Conservation (phyloP, 371 early-diverging fungal genomes). For the Rhizopus delemar region DNA sequence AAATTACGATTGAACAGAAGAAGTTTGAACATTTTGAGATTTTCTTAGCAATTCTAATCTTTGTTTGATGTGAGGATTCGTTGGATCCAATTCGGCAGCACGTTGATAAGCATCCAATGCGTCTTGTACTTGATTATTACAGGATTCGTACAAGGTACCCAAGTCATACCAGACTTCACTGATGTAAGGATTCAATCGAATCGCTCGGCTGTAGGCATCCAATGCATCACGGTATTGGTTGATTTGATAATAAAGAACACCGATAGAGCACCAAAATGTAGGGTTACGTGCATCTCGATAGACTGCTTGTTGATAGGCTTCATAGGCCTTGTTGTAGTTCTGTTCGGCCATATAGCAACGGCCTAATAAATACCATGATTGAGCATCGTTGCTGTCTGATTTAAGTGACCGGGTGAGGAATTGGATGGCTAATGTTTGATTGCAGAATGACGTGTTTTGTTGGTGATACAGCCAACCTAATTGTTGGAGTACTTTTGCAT, state of each 20-base stretch:
- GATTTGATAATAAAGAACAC: constrained; percentile 93
- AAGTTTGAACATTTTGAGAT: constrained; percentile 25
- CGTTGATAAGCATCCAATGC: constrained; percentile 94
- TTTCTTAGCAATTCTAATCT: constrained; percentile 64
- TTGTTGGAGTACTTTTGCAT: constrained; percentile 92
- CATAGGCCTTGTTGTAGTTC: constrained; percentile 92
- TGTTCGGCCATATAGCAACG: constrained; percentile 94
- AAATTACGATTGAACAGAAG: constrained; percentile 33
- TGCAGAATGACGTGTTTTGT: constrained; percentile 70
- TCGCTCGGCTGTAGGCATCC: constrained; percentile 93
- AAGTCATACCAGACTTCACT: constrained; percentile 95
- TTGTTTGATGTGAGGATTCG: constrained; percentile 79
- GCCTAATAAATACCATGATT: constrained; percentile 93
- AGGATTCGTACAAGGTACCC: constrained; percentile 93
- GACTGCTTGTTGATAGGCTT: constrained; percentile 95
- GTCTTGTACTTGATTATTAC: constrained; percentile 93
- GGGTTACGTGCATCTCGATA: constrained; percentile 91
- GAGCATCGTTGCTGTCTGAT: constrained; percentile 84
- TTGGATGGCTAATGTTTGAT: constrained; percentile 81
- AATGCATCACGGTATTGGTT: constrained; percentile 92
- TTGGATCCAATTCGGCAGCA: constrained; percentile 85
- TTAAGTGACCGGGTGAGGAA: constrained; percentile 80
- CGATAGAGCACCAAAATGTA: constrained; percentile 96
- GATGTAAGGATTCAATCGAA: constrained; percentile 87
- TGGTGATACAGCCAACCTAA: constrained; percentile 94